phyloP scores from a whole-genome alignment of 164 flowering plant species.

The Berberis vulgaris region DNA sequence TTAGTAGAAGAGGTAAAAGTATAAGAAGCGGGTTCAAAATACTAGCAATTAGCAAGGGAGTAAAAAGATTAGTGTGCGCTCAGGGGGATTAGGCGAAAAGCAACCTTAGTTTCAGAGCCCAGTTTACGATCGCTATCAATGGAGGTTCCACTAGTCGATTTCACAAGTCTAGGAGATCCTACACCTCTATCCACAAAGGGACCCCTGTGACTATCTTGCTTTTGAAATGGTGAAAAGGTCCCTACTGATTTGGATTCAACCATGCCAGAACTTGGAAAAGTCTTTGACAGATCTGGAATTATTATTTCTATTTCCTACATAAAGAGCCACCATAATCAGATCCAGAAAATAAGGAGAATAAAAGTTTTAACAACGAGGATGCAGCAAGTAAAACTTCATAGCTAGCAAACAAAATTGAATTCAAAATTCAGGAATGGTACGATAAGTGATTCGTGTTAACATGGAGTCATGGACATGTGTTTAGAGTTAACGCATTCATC shows the following conservation, averaged over 20 bases:
- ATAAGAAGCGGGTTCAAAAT: too few relatives aligned
- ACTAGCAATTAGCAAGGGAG: too few relatives aligned
- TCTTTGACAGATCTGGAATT: constrained; percentile 51
- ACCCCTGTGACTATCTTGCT: constrained; percentile 72
- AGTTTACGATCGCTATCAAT: constrained; percentile 48
- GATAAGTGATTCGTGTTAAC: too few relatives aligned
- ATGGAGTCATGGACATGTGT: too few relatives aligned
- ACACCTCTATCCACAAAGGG: constrained; percentile 95
- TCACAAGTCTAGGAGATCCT: constrained; percentile 82
- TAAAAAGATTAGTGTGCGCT: too few relatives aligned
- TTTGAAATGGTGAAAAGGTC: constrained; percentile 60
- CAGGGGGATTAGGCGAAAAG: not conserved
- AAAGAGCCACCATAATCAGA: not conserved
- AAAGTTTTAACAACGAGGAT: too few relatives aligned
- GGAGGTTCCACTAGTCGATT: constrained; percentile 58
- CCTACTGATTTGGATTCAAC: constrained; percentile 78
- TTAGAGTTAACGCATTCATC: too few relatives aligned
- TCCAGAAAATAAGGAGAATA: too few relatives aligned
- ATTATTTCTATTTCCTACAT: constrained; percentile 56
- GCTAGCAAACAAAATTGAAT: too few relatives aligned
- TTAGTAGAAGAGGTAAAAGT: constrained; percentile 7
- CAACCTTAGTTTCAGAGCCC: constrained; percentile 73
- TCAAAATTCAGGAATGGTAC: too few relatives aligned
- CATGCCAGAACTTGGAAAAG: constrained; percentile 40
- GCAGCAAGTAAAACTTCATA: too few relatives aligned